Conservation (phyloP, 1,284 basidiomycete genomes). For the Xerocomus nothofagi region DNA sequence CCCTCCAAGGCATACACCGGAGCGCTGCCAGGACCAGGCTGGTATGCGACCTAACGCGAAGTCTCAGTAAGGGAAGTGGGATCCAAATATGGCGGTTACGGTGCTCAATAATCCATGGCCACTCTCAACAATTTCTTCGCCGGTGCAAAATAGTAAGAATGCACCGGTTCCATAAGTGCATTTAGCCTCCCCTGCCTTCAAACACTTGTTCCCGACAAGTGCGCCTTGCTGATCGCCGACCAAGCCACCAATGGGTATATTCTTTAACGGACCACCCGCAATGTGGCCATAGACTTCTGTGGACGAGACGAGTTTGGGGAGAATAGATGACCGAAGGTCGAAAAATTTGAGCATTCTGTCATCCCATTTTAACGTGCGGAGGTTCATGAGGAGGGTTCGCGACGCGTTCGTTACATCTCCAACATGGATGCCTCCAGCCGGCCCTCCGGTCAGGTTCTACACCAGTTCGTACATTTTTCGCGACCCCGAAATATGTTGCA, state of each 20-base stretch:
- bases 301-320: constrained; percentile 89
- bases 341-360: constrained; percentile 86
- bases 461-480: background rate
- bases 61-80: constrained; percentile 16
- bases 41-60: constrained; percentile 78
- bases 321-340: constrained; percentile 71
- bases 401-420: constrained; percentile 98
- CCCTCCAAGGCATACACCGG: constrained; percentile 95
- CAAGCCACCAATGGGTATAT: constrained; percentile 86
- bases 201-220: constrained; percentile 93
- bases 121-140: constrained; percentile 82
- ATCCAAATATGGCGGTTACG: constrained; percentile 45
- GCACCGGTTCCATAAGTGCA: constrained; percentile 97
- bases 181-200: constrained; percentile 84
- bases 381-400: constrained; percentile 89
- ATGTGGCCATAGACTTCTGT: constrained; percentile 91
- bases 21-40: constrained; percentile 75
- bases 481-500: constrained; percentile 3
- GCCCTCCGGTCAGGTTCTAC: constrained; percentile 84
- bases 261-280: constrained; percentile 66
- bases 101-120: constrained; percentile 89
- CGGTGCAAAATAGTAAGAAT: constrained; percentile 94
- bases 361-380: constrained; percentile 84
- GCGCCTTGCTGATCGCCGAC: constrained; percentile 98
- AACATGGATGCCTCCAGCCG: constrained; percentile 72